A percentile compares a stretch with the other conserved stretches of the same genome.
Evolutionary conservation across 2,329 filamentous ascomycete genomes (phyloP).

Genomic region (Alternaria sp.): DNA sequence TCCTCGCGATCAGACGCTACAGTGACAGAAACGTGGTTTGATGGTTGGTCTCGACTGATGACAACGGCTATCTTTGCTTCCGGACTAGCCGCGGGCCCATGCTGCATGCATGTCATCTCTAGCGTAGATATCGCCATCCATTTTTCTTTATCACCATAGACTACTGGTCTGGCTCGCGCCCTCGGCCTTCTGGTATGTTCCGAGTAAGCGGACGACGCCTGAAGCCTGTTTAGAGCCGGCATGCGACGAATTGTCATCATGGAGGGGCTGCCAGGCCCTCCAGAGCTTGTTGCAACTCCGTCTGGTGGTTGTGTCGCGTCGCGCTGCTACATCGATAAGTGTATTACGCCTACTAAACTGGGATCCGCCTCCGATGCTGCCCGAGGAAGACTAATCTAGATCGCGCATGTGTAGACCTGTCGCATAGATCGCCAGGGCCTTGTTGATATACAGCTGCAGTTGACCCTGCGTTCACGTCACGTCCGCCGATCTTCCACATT

Average conservation of each 20-base stretch:
- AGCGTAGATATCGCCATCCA: slow-evolving; percentile 14
- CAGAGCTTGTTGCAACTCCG: background rate
- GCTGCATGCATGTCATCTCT: slow-evolving; percentile 7
- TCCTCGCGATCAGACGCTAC: slow-evolving; percentile 25
- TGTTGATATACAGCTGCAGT: slow-evolving; percentile 8
- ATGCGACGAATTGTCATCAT: background rate
- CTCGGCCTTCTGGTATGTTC: background rate
- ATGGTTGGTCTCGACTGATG: slow-evolving; percentile 31
- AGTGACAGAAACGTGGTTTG: slow-evolving; percentile 27
- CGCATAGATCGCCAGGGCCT: slow-evolving; percentile 9
- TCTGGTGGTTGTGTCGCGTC: slow-evolving; percentile 6
- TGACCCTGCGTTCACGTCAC: slow-evolving; percentile 5
- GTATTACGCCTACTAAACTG: slow-evolving; percentile 20
- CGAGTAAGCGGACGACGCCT: slow-evolving; percentile 1
- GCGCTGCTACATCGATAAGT: slow-evolving; percentile 15
- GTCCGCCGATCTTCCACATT: background rate
- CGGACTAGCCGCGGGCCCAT: slow-evolving; percentile 21
- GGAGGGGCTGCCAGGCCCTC: background rate
- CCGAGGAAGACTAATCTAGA: slow-evolving; percentile 16
- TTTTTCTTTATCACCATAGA: slow-evolving; percentile 13
- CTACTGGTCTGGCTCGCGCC: slow-evolving; percentile 6
- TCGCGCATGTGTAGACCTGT: slow-evolving; percentile 9
- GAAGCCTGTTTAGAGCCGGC: background rate
- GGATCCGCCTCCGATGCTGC: slow-evolving; percentile 10
- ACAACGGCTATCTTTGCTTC: slow-evolving; percentile 21